Evolutionary conservation across 495 filamentous ascomycete species (phyloP).

Genomic region (Daldinia childiae): DNA sequence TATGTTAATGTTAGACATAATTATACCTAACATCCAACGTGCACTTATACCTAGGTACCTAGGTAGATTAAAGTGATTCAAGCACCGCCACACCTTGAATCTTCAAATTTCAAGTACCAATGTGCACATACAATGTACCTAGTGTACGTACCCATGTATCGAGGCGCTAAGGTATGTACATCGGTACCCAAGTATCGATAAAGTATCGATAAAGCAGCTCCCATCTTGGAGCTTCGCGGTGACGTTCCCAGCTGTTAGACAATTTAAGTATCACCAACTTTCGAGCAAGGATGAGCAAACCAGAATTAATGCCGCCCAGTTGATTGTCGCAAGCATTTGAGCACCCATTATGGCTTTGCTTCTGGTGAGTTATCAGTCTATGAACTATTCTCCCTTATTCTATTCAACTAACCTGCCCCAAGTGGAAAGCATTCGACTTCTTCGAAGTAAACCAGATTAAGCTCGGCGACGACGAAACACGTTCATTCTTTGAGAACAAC

Average conservation of each 20-base stretch:
- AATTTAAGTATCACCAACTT: slow-evolving; percentile 2
- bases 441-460: slow-evolving; percentile 91
- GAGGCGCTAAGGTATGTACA: not conserved
- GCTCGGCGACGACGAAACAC: slow-evolving; percentile 72
- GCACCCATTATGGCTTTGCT: slow-evolving; percentile 46
- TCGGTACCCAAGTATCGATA: slow-evolving; percentile 19
- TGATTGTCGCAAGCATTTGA: slow-evolving; percentile 34
- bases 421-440: slow-evolving; percentile 99
- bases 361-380: slow-evolving; percentile 31
- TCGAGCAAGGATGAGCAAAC: slow-evolving; percentile 21
- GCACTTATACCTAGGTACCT: no score
- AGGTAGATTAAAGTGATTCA: not conserved
- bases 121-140: no score
- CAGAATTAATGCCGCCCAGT: slow-evolving; percentile 17
- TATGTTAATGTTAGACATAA: no score
- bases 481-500: slow-evolving; percentile 58
- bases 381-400: not conserved
- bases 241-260: slow-evolving; percentile 15
- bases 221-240: slow-evolving; percentile 18
- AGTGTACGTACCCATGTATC: no score
- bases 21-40: no score
- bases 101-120: not conserved
- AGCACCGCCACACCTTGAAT: not conserved
- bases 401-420: slow-evolving; percentile 16
- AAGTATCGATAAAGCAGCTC: slow-evolving; percentile 24